Conservation (phyloP, 371 early-diverging fungal genomes). For the Syncephalis plumigaleata region DNA sequence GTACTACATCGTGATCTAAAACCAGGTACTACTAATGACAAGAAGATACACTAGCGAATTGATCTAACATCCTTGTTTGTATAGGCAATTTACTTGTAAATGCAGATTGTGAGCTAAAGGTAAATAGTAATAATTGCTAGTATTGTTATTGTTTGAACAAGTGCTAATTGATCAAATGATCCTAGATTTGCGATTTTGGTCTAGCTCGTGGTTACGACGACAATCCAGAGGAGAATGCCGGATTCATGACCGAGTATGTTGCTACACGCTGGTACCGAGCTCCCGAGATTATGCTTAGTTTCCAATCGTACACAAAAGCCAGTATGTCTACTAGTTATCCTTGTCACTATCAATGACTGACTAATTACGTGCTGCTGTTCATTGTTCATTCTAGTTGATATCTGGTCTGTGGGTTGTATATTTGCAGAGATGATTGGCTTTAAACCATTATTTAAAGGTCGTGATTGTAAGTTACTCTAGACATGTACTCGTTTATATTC, state of each 20-base stretch:
- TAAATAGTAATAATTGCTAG: conserved; percentile 9
- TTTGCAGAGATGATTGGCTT: conserved; percentile 92
- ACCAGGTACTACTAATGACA: conserved; percentile 41
- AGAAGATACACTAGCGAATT: background rate
- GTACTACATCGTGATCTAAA: conserved; percentile 96
- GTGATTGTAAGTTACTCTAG: conserved; percentile 45
- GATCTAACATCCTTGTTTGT: background rate
- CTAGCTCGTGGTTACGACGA: conserved; percentile 80
- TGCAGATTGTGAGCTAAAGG: conserved; percentile 90
- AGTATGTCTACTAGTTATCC: conserved; percentile 29
- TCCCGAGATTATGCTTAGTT: conserved; percentile 95
- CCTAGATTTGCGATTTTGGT: conserved; percentile 84
- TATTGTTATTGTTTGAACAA: background rate
- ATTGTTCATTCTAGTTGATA: conserved; percentile 44
- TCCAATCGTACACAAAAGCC: conserved; percentile 86
- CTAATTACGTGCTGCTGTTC: too few species aligned
- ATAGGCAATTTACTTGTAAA: conserved; percentile 84
- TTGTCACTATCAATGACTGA: background rate
- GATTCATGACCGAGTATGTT: conserved; percentile 94
- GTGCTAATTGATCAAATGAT: background rate
- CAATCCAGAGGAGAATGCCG: conserved; percentile 60
- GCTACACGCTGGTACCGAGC: conserved; percentile 98
- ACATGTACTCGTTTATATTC: background rate
- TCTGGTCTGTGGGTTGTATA: conserved; percentile 97
- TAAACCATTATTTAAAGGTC: conserved; percentile 75